These are phyloP conservation scores for Endoconidiophora laricicola DNA, from an alignment of 2,329 filamentous ascomycete species.

Conservation along the genomic window DNA sequence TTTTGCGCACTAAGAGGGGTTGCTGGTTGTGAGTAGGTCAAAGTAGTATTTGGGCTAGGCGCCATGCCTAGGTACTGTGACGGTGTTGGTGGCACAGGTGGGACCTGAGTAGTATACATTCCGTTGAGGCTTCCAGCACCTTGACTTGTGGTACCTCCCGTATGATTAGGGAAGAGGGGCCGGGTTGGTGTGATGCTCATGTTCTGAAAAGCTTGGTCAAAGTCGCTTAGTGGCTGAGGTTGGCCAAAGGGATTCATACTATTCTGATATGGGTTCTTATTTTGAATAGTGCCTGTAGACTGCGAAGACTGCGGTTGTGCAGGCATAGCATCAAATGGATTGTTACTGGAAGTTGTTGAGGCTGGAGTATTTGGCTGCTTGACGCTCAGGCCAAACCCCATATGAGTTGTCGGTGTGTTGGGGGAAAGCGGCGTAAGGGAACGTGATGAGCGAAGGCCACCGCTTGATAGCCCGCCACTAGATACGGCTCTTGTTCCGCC, in stretches of 20 bases:
- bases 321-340: constrained; percentile 49
- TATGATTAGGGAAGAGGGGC: constrained; percentile 59
- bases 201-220: constrained; percentile 58
- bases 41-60: constrained; percentile 12
- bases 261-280: constrained; percentile 36
- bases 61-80: constrained; percentile 23
- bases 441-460: constrained; percentile 27
- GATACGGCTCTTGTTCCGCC: constrained; percentile 28
- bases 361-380: constrained; percentile 21
- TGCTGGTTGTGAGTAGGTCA: constrained; percentile 8
- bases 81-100: constrained; percentile 55
- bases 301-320: constrained; percentile 46
- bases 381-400: constrained; percentile 21
- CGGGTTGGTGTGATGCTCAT: constrained; percentile 46
- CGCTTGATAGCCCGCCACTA: background rate
- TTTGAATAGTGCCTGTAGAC: constrained; percentile 44
- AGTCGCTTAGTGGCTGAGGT: constrained; percentile 25
- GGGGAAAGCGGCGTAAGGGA: constrained; percentile 38
- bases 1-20: constrained; percentile 9
- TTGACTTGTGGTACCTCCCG: constrained; percentile 40
- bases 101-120: constrained; percentile 28
- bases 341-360: constrained; percentile 34
- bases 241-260: constrained; percentile 56
- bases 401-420: constrained; percentile 16
- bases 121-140: constrained; percentile 15